These are phyloP conservation scores for Cladosporium sphaerospermum DNA, from an alignment of 2,329 filamentous ascomycete species.

Conservation along the genomic window DNA sequence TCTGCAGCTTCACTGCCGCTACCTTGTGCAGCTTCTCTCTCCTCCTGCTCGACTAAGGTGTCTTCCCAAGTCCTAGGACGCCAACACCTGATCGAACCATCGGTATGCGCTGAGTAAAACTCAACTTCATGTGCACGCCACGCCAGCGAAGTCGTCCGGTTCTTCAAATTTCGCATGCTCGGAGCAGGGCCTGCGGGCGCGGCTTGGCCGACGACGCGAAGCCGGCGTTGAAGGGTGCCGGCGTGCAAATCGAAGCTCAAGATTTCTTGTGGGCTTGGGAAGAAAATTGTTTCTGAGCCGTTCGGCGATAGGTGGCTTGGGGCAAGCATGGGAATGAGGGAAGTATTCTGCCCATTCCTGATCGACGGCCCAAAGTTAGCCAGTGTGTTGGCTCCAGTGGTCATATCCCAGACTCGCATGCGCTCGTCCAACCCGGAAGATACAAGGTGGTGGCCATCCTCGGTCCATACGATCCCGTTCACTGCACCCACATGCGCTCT, in stretches of 20 bases:
- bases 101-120: slow-evolving; percentile 76
- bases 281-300: slow-evolving; percentile 64
- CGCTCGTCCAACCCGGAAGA: slow-evolving; percentile 77
- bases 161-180: slow-evolving; percentile 27
- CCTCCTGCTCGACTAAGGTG: slow-evolving; percentile 37
- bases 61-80: slow-evolving; percentile 52
- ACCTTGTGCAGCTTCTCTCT: slow-evolving; percentile 35
- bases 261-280: slow-evolving; percentile 70
- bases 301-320: slow-evolving; percentile 54
- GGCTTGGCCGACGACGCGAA: slow-evolving; percentile 53
- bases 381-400: slow-evolving; percentile 76
- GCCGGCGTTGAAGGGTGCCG: slow-evolving; percentile 63
- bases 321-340: slow-evolving; percentile 43
- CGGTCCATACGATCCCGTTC: slow-evolving; percentile 79
- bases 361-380: slow-evolving; percentile 80
- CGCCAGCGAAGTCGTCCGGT: slow-evolving; percentile 65
- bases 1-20: slow-evolving; percentile 33
- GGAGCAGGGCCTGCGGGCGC: slow-evolving; percentile 14
- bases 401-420: slow-evolving; percentile 80
- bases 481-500: slow-evolving; percentile 73
- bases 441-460: slow-evolving; percentile 69
- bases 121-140: slow-evolving; percentile 68
- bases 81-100: slow-evolving; percentile 81
- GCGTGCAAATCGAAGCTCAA: slow-evolving; percentile 73
- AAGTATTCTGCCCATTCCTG: slow-evolving; percentile 54